Evolutionary conservation across 805 yeast species (phyloP), one percentile per base, ranked within the genome.

Genomic region (Myxozyma melibiosi): DNA sequence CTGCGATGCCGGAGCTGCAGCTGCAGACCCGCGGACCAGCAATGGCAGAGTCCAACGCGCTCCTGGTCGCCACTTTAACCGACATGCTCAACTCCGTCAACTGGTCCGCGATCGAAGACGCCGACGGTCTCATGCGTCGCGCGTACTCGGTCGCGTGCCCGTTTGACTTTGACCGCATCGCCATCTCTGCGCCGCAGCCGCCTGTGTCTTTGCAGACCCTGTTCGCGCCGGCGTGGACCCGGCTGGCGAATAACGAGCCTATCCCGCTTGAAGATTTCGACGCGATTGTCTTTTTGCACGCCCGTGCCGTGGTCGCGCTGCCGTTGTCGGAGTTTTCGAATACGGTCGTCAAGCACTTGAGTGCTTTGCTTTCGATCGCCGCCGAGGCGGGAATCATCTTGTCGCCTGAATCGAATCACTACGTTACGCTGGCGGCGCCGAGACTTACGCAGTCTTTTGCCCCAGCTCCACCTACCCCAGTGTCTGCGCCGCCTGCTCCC

Each of bases 401-500:
- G 24, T 27, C 53, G 24, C 18, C 34, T 40, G 22, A 20, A 18
- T 38, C 49, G 42, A 45, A 41, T 34, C 46, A 43, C 33, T 43
- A 48, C 16, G 46, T 57, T 18, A 50, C 53, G 14, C 35, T 49
- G 14, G 58, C 53, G 8, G 49, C 51, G 9, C 52, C 62, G 18
- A 22, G 34, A 22, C 24, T 48, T 28, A 28, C 22, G 24, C 38
- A 22, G 20, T 16, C 16, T 31, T 14, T 37, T n/a, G 38, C 1
- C 11, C 24, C 30, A 18, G 51, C 39, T 30, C 24, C 34, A 16
- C 38, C 22, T 3, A 20, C 27, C 24, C 16, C 20, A n/a, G 11
- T 42, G 31, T 48, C 54, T 3, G 53, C 54, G 37, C 42, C 30
- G 24, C 20, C 22, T 6, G 40, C 40, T 37, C 14, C 16, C 8